Evolutionary conservation across 768 basidiomycete genomes (phyloP).

Genomic region (Lyophyllum semitale): DNA sequence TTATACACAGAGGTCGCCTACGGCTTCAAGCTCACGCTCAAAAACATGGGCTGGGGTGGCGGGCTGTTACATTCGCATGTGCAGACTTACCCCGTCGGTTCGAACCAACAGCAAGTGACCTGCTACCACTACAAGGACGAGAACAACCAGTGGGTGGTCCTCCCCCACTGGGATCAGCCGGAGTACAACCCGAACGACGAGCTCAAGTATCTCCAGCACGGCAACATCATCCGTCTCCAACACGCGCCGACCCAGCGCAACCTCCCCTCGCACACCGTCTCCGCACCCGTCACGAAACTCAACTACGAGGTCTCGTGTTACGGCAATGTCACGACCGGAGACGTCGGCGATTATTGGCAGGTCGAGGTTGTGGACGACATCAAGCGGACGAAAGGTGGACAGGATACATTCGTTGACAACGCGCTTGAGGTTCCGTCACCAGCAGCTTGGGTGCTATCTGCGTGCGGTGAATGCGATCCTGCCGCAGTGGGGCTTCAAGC

Average conservation of each 20-base stretch:
- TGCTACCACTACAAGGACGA: conserved; percentile 99
- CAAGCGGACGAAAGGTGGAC: conserved; percentile 55
- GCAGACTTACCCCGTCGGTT: conserved; percentile 92
- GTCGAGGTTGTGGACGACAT: conserved; percentile 95
- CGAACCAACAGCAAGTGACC: conserved; percentile 93
- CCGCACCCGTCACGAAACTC: conserved; percentile 87
- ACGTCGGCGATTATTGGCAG: conserved; percentile 86
- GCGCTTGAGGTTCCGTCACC: conserved; percentile 80
- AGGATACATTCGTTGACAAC: conserved; percentile 91
- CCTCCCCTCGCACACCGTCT: conserved; percentile 86
- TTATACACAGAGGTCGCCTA: conserved; percentile 70
- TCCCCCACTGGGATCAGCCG: conserved; percentile 80
- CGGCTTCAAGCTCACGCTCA: conserved; percentile 89
- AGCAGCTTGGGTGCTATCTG: conserved; percentile 81
- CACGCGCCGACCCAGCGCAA: conserved; percentile 87
- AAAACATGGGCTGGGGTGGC: conserved; percentile 98
- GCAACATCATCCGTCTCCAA: conserved; percentile 77
- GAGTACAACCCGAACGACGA: conserved; percentile 65
- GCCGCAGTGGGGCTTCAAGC: conserved; percentile 99
- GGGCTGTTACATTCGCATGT: conserved; percentile 96
- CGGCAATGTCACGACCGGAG: conserved; percentile 88
- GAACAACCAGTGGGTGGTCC: conserved; percentile 90
- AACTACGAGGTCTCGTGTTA: conserved; percentile 94
- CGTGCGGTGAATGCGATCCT: conserved; percentile 85
- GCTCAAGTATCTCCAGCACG: conserved; percentile 72